Base-by-base conservation (phyloP, 352 stramenopile genomes). In the Phytophthora fragariaefolia region DNA sequence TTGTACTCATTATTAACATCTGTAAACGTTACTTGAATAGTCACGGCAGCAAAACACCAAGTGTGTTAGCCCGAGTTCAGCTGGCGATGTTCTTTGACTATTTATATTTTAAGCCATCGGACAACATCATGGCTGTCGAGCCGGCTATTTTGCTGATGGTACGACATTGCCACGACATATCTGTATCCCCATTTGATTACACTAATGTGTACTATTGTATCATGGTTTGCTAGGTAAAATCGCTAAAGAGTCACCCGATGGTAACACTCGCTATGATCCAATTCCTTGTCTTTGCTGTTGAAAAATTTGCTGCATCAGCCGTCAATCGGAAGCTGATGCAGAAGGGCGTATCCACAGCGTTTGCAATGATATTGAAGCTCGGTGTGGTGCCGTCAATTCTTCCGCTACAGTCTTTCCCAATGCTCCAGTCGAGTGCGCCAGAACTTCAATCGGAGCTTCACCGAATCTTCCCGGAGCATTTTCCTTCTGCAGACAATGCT, bases 51-150 rank as follows among this genome's bases (percentile, higher is more conserved):
- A 94, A 94, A 59, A 90, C 72, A 38, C 83, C 82, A 50, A 83
- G 68, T 28, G 78, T 89, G 17, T 69, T 93, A 20, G 83, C 86
- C 24, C 83, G 87, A 43, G 85, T 92, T 26, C 85, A 94, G 54
- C 76, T 93, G 43, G 84, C 87, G 13, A 96, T 96, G 83, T 96
- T 94, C 64, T 93, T 96, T 38, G 87, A 96, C 58, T 96, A 89
- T 66, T 63, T 96, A 30, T 93, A 96, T 63, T 96, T 93, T 61
- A 91, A 90, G 52, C 63, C 78, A 7, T 83, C 69, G 4, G 85
- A 94, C 67, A 92, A 89, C 71, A 87, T 96, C 42, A 94, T 94
- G 85, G 83, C 74, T 40, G 80, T 96, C 49, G 87, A 96, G 50
- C 87, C 87, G 36, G 80, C 87, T 0, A 93, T 94, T 60, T 68